Evolutionary conservation across 345 rosid genomes (phyloP).

Genomic region (Combretum micranthum): DNA sequence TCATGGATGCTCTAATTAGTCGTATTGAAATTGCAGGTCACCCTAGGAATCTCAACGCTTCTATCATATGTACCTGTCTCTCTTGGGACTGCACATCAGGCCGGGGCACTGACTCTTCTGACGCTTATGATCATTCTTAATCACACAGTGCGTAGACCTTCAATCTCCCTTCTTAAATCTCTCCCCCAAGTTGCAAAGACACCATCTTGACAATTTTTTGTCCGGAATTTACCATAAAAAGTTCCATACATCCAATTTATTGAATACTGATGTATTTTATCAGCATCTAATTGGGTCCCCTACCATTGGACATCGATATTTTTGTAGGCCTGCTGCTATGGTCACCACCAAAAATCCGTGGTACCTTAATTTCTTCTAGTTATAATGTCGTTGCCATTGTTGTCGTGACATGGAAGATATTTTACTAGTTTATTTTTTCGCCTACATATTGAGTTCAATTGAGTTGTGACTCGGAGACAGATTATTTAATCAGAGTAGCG

Average conservation of each 20-base stretch:
- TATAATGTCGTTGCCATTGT: too few relatives aligned
- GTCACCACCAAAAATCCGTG: too few relatives aligned
- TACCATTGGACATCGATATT: too few relatives aligned
- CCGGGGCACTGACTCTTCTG: conserved; percentile 77
- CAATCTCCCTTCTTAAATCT: conserved; percentile 60
- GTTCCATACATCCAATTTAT: too few relatives aligned
- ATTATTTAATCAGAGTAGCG: too few relatives aligned
- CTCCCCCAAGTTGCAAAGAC: conserved; percentile 65
- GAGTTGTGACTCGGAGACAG: too few relatives aligned
- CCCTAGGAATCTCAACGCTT: conserved; percentile 79
- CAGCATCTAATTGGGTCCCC: too few relatives aligned
- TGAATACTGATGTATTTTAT: too few relatives aligned
- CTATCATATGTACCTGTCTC: conserved; percentile 80
- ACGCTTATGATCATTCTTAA: conserved; percentile 70
- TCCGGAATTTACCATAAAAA: too few relatives aligned
- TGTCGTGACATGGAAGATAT: not conserved
- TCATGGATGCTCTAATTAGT: not conserved
- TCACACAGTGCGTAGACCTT: conserved; percentile 76
- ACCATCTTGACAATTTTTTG: conserved; percentile 11
- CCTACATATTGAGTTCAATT: too few relatives aligned
- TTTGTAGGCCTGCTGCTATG: too few relatives aligned
- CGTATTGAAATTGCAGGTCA: conserved; percentile 37
- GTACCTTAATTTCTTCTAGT: not conserved
- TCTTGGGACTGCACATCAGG: conserved; percentile 79
- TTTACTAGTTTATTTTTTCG: too few relatives aligned